A percentile compares a stretch with the other conserved stretches of the same genome.
Evolutionary conservation across 2,329 filamentous ascomycete genomes (phyloP).

Genomic region (Venturia aucupariae): DNA sequence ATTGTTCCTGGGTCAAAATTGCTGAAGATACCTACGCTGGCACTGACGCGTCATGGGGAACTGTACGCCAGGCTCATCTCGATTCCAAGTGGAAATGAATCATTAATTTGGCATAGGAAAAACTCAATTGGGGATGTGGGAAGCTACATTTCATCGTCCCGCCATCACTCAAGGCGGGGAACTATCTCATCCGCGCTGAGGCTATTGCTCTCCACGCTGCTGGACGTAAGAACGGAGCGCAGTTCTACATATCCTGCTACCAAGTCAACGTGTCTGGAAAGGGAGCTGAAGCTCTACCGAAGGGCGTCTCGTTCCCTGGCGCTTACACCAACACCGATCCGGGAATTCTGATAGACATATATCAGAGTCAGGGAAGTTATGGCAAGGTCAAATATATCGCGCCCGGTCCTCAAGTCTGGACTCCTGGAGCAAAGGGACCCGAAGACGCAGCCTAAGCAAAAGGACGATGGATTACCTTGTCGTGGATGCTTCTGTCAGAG

Average conservation of each 20-base stretch:
- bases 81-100: neutral
- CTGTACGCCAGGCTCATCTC: neutral
- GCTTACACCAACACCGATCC: constrained; percentile 12
- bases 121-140: constrained; percentile 12
- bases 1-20: constrained; percentile 45
- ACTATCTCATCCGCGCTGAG: constrained; percentile 18
- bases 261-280: constrained; percentile 11
- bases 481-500: no score
- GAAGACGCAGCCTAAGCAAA: no score
- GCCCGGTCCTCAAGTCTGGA: constrained; percentile 14
- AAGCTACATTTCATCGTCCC: constrained; percentile 14
- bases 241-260: constrained; percentile 15
- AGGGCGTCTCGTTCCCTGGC: constrained; percentile 13
- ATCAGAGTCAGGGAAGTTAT: neutral
- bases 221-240: constrained; percentile 1
- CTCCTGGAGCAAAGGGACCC: neutral
- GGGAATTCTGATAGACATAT: constrained; percentile 11
- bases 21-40: constrained; percentile 40
- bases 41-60: constrained; percentile 31
- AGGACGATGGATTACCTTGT: no score
- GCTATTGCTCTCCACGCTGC: constrained; percentile 16
- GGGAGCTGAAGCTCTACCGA: constrained; percentile 3
- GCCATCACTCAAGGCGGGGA: constrained; percentile 12
- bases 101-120: constrained; percentile 10
- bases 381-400: neutral